A percentile compares a stretch with the other conserved stretches of the same genome.
These are phyloP conservation scores for Pelargonium fulgidum DNA, from an alignment of 441 rosid species.

Conservation along the genomic window DNA sequence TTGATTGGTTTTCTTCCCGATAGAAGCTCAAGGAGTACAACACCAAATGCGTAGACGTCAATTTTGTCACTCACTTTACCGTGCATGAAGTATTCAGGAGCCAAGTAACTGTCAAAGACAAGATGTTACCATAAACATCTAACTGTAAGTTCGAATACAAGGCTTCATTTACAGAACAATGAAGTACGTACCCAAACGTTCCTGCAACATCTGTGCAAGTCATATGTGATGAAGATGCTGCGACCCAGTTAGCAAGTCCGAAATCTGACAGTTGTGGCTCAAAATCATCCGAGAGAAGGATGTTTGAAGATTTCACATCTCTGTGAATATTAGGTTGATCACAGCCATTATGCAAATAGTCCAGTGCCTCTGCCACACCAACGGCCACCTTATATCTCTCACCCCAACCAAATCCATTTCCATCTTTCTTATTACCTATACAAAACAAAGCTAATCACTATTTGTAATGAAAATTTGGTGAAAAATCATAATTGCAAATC, in stretches of 20 bases:
- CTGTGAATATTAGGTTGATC: slow-evolving; percentile 68
- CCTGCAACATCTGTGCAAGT: slow-evolving; percentile 65
- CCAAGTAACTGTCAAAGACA: slow-evolving; percentile 49
- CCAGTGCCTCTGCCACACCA: slow-evolving; percentile 79
- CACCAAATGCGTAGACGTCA: slow-evolving; percentile 87
- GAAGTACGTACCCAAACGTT: slow-evolving; percentile 65
- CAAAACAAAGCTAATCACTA: not conserved
- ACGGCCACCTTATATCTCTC: slow-evolving; percentile 79
- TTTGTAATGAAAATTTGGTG: not conserved
- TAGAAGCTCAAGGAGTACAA: slow-evolving; percentile 85
- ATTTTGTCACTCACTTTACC: slow-evolving; percentile 84
- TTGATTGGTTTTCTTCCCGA: slow-evolving; percentile 77
- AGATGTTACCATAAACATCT: not conserved
- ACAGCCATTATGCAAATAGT: slow-evolving; percentile 57
- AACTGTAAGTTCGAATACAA: not conserved
- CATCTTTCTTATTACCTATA: slow-evolving; percentile 58
- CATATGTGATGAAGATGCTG: slow-evolving; percentile 34
- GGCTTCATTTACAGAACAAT: not conserved
- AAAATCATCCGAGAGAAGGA: slow-evolving; percentile 76
- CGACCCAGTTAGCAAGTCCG: slow-evolving; percentile 68
- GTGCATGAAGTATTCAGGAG: slow-evolving; percentile 87
- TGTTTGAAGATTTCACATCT: slow-evolving; percentile 89
- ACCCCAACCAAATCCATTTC: slow-evolving; percentile 45
- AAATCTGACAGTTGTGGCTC: slow-evolving; percentile 96
- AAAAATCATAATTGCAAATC: not conserved